Evolutionary conservation across 2,329 filamentous ascomycete species (phyloP), one percentile per base, ranked within the genome.

Genomic region (Colletotrichum musicola): DNA sequence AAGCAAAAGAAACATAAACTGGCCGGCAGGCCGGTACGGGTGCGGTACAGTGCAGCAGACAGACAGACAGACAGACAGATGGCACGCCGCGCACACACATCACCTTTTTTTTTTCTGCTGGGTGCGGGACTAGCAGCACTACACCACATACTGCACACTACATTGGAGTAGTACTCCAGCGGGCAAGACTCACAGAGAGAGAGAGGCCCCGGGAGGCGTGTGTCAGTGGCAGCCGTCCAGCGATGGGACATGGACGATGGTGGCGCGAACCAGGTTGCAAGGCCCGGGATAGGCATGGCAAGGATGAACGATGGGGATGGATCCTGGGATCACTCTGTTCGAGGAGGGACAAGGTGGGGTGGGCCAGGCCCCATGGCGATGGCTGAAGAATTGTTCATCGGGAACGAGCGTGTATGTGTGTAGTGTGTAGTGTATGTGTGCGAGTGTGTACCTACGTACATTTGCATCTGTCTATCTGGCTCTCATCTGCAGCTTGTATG

Each of bases 351-450:
- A 35, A 56, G 61, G 62, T 65, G 65, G 65, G 54, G 54, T 49
- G 54, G 60, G 53, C 55, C 55, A 59, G 49, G 49, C 54, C 61
- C 55, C 49, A 64, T 60, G 54, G 55, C 56, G 61, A 59, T 68
- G 65, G 65, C 62, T 68, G 65, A 68, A 68, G 65, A 68, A 68
- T 68, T 68, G 65, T 51, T 68, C 65, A 60, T 65, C 65, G 65
- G 61, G 61, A 64, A 64, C 61, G 54, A 50, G 49, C 55, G 64
- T 68, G 40, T 46, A 25, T 40, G 27, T 50, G 20, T 12, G 14
- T 62, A 10, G 27, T 35, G 10, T 35, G 30, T 35, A 35, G 30
- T 35, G 30, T 35, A 35, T 10, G 46, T 40, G 58, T 27, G 58
- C 42, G 50, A 14, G 50, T 25, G 51, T 27, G 40, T 40, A 25